Percentiles rank a stretch among this genome's conserved stretches.
These are phyloP conservation scores for Cytospora paraplurivora DNA, from an alignment of 2,329 filamentous ascomycete species.

Conservation along the genomic window DNA sequence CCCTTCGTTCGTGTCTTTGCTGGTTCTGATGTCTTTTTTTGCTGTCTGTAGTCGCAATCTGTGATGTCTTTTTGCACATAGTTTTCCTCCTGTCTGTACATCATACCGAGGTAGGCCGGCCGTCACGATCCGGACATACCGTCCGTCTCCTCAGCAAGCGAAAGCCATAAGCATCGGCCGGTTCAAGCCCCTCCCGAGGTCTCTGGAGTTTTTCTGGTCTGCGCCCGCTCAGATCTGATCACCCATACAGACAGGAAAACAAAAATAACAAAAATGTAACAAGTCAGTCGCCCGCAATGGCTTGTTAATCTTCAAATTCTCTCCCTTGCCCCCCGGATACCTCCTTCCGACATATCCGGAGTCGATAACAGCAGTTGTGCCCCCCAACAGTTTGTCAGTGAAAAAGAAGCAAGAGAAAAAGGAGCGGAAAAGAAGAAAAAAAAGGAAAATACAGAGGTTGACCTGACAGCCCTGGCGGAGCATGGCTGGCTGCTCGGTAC, in stretches of 20 bases:
- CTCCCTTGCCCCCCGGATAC: not conserved
- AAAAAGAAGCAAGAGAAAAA: slow-evolving; percentile 10
- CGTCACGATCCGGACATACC: not conserved
- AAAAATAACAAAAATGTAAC: slow-evolving; percentile 3
- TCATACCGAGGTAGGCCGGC: not conserved
- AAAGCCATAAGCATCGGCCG: not conserved
- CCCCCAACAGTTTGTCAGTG: not conserved
- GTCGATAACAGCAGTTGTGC: not conserved
- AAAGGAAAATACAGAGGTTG: slow-evolving; percentile 1
- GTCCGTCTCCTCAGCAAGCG: slow-evolving; percentile 5
- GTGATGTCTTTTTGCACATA: not conserved
- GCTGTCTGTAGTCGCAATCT: slow-evolving; percentile 5
- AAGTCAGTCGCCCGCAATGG: not conserved
- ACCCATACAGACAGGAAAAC: not conserved
- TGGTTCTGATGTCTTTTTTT: not conserved
- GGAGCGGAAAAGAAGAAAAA: slow-evolving; percentile 21
- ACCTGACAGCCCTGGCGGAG: not conserved
- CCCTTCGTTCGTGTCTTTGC: too few species aligned
- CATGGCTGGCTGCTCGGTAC: slow-evolving; percentile 1
- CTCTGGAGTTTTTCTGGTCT: slow-evolving; percentile 11
- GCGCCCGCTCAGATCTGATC: slow-evolving; percentile 13
- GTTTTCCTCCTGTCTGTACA: not conserved
- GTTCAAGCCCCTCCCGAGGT: not conserved
- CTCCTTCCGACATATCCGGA: slow-evolving; percentile 1
- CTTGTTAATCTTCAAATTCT: not conserved